phyloP scores from a whole-genome alignment of 768 basidiomycete species.

The Cystofilobasidium capitatum region DNA sequence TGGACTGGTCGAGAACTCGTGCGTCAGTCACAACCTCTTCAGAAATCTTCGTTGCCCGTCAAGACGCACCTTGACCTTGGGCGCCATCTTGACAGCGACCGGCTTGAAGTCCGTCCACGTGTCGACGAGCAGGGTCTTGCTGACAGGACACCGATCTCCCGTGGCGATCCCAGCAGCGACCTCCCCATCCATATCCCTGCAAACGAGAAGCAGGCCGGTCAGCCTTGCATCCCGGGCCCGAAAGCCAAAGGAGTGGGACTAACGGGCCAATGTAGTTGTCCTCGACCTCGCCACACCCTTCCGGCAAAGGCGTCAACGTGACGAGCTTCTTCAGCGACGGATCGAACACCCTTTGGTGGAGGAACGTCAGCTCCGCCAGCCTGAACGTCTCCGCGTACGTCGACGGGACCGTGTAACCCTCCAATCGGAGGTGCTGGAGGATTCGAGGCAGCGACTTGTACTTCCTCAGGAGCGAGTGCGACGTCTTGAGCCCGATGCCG shows the following conservation, averaged over 20 bases:
- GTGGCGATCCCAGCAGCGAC: slow-evolving; percentile 58
- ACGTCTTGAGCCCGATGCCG: slow-evolving; percentile 89
- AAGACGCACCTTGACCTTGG: not conserved
- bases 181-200: slow-evolving; percentile 55
- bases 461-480: slow-evolving; percentile 67
- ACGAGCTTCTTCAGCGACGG: slow-evolving; percentile 58
- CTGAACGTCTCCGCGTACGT: slow-evolving; percentile 65
- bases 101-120: slow-evolving; percentile 62
- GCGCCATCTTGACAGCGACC: slow-evolving; percentile 43
- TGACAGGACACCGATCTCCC: slow-evolving; percentile 64
- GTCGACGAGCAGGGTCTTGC: slow-evolving; percentile 60
- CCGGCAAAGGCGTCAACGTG: slow-evolving; percentile 55
- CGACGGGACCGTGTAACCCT: slow-evolving; percentile 77
- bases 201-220: slow-evolving; percentile 24
- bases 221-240: too few relatives aligned
- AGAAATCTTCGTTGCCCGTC: too few relatives aligned
- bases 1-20: not conserved
- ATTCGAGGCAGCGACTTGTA: slow-evolving; percentile 72
- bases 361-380: slow-evolving; percentile 81
- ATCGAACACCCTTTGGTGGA: slow-evolving; percentile 86
- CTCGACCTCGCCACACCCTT: slow-evolving; percentile 50
- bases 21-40: too few relatives aligned
- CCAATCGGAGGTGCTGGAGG: slow-evolving; percentile 60
- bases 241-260: too few relatives aligned
- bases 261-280: slow-evolving; percentile 48